phyloP scores from a whole-genome alignment of 192 early-diverging fungal genomes.

The Gamsiella multidivaricata region DNA sequence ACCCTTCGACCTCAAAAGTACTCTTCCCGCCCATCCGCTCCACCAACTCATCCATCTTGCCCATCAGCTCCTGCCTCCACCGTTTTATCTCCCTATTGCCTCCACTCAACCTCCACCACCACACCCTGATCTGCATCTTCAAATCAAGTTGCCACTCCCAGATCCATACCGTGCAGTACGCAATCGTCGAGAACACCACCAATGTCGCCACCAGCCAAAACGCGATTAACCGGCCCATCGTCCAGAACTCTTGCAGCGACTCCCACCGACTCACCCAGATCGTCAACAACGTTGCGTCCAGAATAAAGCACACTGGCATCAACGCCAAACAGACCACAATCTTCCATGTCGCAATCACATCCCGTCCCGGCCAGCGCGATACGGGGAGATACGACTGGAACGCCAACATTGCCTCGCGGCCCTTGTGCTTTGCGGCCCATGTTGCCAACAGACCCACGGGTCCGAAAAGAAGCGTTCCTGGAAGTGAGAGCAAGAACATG shows the following conservation, averaged over 20 bases:
- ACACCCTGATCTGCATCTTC: constrained; percentile 46
- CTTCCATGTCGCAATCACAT: constrained; percentile 62
- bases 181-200: constrained; percentile 28
- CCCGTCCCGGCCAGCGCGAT: constrained; percentile 58
- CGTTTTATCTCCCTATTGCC: constrained; percentile 49
- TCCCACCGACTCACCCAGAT: constrained; percentile 8
- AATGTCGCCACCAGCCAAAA: constrained; percentile 34
- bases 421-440: constrained; percentile 54
- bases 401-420: constrained; percentile 55
- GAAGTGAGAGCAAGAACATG: constrained; percentile 40
- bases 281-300: constrained; percentile 34
- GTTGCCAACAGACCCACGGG: constrained; percentile 47
- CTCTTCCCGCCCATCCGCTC: constrained; percentile 29
- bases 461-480: constrained; percentile 52
- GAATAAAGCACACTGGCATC: constrained; percentile 46
- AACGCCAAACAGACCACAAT: constrained; percentile 49
- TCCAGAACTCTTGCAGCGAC: constrained; percentile 13
- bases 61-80: constrained; percentile 37
- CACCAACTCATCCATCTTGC: constrained; percentile 19
- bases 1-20: constrained; percentile 32
- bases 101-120: constrained; percentile 52
- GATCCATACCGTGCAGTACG: constrained; percentile 40
- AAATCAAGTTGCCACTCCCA: constrained; percentile 54
- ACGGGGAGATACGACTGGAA: constrained; percentile 58
- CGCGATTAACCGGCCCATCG: constrained; percentile 13